These are phyloP conservation scores for Fusarium sp. DNA, from an alignment of 2,329 filamentous ascomycete genomes.

Conservation along the genomic window DNA sequence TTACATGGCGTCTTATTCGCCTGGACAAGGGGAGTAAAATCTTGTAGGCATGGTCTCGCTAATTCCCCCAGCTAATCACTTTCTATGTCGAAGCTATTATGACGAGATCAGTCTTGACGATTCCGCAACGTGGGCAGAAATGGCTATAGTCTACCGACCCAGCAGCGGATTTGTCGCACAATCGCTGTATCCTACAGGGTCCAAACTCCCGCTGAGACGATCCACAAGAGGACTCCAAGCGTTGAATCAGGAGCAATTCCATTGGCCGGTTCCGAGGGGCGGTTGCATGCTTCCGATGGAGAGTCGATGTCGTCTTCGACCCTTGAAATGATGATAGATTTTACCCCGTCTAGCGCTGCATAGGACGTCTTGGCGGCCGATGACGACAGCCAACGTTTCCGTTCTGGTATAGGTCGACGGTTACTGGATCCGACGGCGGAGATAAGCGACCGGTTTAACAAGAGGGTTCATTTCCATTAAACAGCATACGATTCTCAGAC, in stretches of 20 bases:
- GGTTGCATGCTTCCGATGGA: constrained; percentile 17
- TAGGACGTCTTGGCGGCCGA: background rate
- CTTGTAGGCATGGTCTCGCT: background rate
- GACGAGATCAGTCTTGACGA: constrained; percentile 8
- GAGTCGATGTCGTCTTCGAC: constrained; percentile 9
- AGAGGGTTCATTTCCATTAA: background rate
- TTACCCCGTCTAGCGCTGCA: background rate
- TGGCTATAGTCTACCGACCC: constrained; percentile 1
- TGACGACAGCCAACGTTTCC: constrained; percentile 11
- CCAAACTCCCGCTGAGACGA: background rate
- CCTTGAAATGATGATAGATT: constrained; percentile 29
- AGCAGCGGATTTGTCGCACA: background rate
- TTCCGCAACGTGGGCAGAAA: constrained; percentile 8
- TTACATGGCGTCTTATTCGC: background rate
- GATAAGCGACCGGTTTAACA: constrained; percentile 2
- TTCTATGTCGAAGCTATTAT: constrained; percentile 15
- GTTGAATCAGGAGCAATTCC: background rate
- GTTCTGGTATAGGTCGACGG: constrained; percentile 13
- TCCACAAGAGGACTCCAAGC: background rate
- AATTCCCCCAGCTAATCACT: background rate
- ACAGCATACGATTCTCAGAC: background rate
- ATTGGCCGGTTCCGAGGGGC: constrained; percentile 5
- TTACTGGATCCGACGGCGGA: constrained; percentile 17
- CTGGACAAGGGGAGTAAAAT: background rate
- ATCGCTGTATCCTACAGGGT: background rate